Percentiles rank a stretch among this genome's conserved stretches.
phyloP scores from a whole-genome alignment of 2,329 filamentous ascomycete species.

The Stemphylium vesicarium region DNA sequence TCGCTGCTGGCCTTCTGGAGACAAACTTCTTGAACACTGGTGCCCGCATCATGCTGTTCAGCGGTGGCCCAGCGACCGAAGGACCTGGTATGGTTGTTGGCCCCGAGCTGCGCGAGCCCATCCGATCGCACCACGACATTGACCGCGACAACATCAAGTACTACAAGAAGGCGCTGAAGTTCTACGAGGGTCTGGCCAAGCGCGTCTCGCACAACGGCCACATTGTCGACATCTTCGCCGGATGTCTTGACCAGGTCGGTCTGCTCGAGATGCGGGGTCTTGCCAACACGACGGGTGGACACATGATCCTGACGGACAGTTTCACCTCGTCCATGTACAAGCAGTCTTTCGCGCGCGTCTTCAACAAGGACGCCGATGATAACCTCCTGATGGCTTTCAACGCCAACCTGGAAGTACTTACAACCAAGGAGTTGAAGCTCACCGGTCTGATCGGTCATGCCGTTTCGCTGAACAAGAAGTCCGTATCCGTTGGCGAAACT shows the following conservation, averaged over 20 bases:
- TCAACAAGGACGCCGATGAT: constrained; percentile 94
- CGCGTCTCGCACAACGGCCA: constrained; percentile 95
- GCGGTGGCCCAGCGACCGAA: constrained; percentile 92
- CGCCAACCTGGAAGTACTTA: constrained; percentile 91
- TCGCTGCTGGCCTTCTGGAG: constrained; percentile 90
- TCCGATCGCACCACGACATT: constrained; percentile 98
- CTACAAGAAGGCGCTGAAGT: constrained; percentile 99
- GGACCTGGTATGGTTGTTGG: constrained; percentile 97
- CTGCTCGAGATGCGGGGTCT: constrained; percentile 98
- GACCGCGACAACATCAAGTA: constrained; percentile 99
- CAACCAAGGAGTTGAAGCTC: constrained; percentile 97
- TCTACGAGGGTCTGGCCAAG: constrained; percentile 94
- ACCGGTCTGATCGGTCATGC: constrained; percentile 97
- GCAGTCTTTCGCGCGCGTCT: constrained; percentile 95
- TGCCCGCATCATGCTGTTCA: constrained; percentile 95
- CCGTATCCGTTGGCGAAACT: constrained; percentile 93
- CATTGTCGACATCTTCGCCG: constrained; percentile 96
- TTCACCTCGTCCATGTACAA: constrained; percentile 99
- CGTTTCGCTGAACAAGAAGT: constrained; percentile 97
- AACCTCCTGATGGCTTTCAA: constrained; percentile 99
- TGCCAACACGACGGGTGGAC: constrained; percentile 92
- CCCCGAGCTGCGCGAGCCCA: constrained; percentile 92
- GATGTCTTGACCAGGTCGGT: constrained; percentile 96
- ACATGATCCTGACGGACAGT: constrained; percentile 98
- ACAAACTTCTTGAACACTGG: constrained; percentile 95